Evolutionary conservation across 106 monocot genomes (phyloP), one percentile per base, ranked within the genome.

Genomic region (Allium fistulosum): DNA sequence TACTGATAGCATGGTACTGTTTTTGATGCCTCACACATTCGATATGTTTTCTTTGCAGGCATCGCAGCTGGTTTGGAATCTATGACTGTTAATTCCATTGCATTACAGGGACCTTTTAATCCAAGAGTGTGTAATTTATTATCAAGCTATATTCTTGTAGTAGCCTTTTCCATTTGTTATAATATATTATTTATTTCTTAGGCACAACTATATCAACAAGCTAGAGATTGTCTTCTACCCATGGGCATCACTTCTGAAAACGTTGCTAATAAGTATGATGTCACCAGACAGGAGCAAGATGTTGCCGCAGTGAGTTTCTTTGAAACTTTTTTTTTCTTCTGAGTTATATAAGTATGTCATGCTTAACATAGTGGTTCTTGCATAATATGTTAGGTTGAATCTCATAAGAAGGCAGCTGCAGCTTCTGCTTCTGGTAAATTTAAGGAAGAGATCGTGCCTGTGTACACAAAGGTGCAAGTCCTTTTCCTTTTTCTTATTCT

Each of bases 181-280:
- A 22, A 22, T 22, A 22, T 22, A 22, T 15, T 18, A 49, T 66
- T 66, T 6, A 26, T 50, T 1, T 13, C 48, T 62, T 61, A 91
- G 95, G 68, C 78, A 13, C 51, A 82, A 8, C 66, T 68, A 9
- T 88, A 83, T 75, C 9, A 65, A 55, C 83, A 91, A 83, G 95
- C 91, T 28, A 80, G 69, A 71, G 85, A 93, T 49, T 93, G 93
- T 71, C 74, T 88, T 48, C 88, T 88, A 48, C 93, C 93, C 5
- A 93, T 89, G 88, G 93, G 93, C 28, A 74, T 89, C 49, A 93
- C 93, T 16, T 93, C 89, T 49, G 88, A 93, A 71, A 93, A 89
- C 76, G 93, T 93, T 70, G 93, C 86, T 61, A 69, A 85, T 9
- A 22, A 22, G 9, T 93, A 69, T 86, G 88, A 85, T 17, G 65